Conservation (phyloP, 306 rosid species). For the Cicer judaicum region DNA sequence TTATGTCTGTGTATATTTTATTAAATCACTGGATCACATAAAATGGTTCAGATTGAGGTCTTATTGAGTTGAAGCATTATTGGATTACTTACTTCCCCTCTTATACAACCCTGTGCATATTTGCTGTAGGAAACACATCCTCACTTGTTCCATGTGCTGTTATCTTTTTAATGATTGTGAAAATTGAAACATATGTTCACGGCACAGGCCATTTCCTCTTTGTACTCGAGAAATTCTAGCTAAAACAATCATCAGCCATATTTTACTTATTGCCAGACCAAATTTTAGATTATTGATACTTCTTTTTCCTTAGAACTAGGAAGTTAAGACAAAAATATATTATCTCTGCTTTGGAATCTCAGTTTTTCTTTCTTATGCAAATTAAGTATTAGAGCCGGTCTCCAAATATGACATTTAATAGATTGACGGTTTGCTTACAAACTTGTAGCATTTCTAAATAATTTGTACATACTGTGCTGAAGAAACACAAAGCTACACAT, state of each 20-base stretch:
- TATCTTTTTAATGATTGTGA: neutral
- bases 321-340: neutral
- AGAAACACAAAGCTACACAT: slow-evolving; percentile 33
- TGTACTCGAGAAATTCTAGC: neutral
- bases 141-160: neutral
- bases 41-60: neutral
- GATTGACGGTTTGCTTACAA: slow-evolving; percentile 20
- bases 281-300: neutral
- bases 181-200: neutral
- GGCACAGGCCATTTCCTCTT: neutral
- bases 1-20: too few relatives aligned
- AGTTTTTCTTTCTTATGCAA: neutral
- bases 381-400: neutral
- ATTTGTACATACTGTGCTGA: neutral
- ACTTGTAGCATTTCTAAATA: neutral
- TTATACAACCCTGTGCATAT: too few relatives aligned
- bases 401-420: slow-evolving; percentile 4
- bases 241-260: neutral
- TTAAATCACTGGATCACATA: too few relatives aligned
- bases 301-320: neutral
- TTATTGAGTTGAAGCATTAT: neutral
- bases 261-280: neutral
- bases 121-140: too few relatives aligned
- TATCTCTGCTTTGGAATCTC: neutral
- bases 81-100: too few relatives aligned